Conservation (phyloP, 2,329 filamentous ascomycete genomes). For the Cladosporium colombiae region DNA sequence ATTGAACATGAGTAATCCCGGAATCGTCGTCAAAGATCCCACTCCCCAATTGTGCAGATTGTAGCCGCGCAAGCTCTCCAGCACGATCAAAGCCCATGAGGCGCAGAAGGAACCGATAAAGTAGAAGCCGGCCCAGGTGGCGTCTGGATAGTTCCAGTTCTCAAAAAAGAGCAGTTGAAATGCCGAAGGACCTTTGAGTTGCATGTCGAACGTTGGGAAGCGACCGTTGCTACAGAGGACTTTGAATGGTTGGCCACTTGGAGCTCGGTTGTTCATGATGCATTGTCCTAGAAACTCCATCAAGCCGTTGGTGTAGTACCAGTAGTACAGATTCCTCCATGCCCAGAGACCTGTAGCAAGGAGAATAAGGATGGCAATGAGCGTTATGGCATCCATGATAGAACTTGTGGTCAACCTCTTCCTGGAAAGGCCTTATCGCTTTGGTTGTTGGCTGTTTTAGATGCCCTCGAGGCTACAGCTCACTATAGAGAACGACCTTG, state of each 20-base stretch:
- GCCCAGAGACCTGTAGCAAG: background rate
- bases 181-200: background rate
- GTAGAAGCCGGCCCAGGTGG: background rate
- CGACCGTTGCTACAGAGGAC: background rate
- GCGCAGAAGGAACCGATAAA: background rate
- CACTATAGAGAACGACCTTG: background rate
- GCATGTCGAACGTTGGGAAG: background rate
- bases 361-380: background rate
- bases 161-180: background rate
- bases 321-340: conserved; percentile 1
- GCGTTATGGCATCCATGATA: background rate
- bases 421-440: no score
- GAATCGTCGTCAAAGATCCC: background rate
- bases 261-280: background rate
- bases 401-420: background rate
- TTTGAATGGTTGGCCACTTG: background rate
- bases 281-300: background rate
- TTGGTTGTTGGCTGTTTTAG: background rate
- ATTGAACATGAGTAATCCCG: background rate
- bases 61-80: background rate
- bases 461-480: background rate
- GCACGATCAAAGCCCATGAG: background rate
- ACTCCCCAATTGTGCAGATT: background rate
- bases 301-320: background rate
- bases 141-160: background rate